phyloP scores from a whole-genome alignment of 352 stramenopile genomes.

The Globisporangium cylindrosporum region DNA sequence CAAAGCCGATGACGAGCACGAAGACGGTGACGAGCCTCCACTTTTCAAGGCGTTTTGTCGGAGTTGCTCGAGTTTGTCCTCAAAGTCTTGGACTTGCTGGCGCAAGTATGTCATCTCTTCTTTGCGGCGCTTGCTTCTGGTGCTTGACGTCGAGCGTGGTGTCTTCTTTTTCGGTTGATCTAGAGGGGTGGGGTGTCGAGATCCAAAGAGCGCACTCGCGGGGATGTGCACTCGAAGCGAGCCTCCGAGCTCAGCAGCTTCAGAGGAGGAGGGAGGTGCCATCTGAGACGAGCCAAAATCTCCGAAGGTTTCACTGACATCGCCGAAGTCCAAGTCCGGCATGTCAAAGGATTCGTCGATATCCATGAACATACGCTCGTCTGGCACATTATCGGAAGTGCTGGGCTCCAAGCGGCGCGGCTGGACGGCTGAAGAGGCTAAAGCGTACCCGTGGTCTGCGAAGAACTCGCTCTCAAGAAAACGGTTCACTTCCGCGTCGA shows the following conservation, averaged over 20 bases:
- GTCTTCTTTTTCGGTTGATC: neutral
- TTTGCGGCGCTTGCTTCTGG: slow-evolving; percentile 5
- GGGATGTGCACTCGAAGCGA: neutral
- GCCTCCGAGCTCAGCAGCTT: neutral
- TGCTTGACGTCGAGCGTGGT: neutral
- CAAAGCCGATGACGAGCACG: neutral
- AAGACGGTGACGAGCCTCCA: neutral
- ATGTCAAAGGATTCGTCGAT: neutral
- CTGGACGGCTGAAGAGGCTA: neutral
- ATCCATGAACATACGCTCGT: neutral
- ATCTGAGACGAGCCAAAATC: neutral
- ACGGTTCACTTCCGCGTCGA: neutral
- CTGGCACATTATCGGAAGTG: neutral
- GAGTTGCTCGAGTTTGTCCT: slow-evolving; percentile 4
- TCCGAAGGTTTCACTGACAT: neutral
- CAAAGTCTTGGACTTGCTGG: slow-evolving; percentile 5
- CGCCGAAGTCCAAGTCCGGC: neutral
- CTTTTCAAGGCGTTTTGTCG: neutral
- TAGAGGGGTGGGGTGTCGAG: neutral
- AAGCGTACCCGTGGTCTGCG: neutral
- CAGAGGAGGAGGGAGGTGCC: neutral
- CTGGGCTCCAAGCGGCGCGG: too few relatives aligned
- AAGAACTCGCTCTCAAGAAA: neutral
- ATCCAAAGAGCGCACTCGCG: neutral
- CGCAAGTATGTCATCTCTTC: slow-evolving; percentile 12